phyloP scores from a whole-genome alignment of 352 stramenopile genomes.

The Phytophthora sansomeana region DNA sequence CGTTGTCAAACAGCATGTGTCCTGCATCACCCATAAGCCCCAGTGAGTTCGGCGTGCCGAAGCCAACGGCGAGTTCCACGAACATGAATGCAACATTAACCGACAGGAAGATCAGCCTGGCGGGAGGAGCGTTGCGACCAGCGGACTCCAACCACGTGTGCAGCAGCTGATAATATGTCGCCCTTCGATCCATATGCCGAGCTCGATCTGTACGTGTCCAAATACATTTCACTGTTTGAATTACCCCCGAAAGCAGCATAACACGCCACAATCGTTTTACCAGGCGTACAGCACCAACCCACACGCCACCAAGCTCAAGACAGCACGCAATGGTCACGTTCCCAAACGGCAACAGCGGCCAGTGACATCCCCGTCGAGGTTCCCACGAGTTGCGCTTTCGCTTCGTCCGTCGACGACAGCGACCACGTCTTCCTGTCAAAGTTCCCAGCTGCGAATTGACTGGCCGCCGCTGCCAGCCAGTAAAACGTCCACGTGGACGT shows the following conservation, averaged over 20 bases:
- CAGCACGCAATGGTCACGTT: slow-evolving; percentile 61
- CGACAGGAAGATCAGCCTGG: slow-evolving; percentile 80
- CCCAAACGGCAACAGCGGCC: slow-evolving; percentile 47
- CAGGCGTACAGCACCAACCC: slow-evolving; percentile 64
- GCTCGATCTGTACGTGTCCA: slow-evolving; percentile 56
- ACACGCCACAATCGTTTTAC: slow-evolving; percentile 38
- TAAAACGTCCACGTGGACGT: slow-evolving; percentile 31
- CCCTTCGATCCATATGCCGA: not conserved
- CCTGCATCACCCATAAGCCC: slow-evolving; percentile 88
- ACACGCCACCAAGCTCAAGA: slow-evolving; percentile 44
- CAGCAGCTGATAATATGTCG: not conserved
- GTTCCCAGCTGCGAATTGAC: slow-evolving; percentile 26
- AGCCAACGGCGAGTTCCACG: slow-evolving; percentile 84
- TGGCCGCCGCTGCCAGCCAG: slow-evolving; percentile 17
- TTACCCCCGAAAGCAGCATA: not conserved
- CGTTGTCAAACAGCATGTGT: slow-evolving; percentile 92
- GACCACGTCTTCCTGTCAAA: slow-evolving; percentile 24
- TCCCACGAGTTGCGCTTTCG: slow-evolving; percentile 48
- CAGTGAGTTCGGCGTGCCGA: slow-evolving; percentile 87
- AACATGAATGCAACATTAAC: slow-evolving; percentile 91
- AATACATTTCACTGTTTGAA: slow-evolving; percentile 28
- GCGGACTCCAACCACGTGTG: slow-evolving; percentile 49
- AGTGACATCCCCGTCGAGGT: slow-evolving; percentile 47
- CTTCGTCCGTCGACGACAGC: slow-evolving; percentile 36
- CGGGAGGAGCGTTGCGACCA: slow-evolving; percentile 70